Percentiles rank a stretch among this genome's conserved stretches.
phyloP scores from a whole-genome alignment of 441 rosid genomes.

The Arabidopsis hybrid region DNA sequence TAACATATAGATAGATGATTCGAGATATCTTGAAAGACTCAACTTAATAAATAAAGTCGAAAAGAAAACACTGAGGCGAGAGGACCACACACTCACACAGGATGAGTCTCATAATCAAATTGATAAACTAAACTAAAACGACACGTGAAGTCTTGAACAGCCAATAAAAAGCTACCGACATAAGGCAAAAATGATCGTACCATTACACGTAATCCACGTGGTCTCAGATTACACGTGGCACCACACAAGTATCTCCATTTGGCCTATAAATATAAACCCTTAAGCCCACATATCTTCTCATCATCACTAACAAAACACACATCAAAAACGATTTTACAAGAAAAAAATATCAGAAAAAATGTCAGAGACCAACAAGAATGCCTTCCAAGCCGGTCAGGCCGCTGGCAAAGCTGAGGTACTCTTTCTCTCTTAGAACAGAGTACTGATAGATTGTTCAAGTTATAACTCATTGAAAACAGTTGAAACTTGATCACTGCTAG shows the following conservation, averaged over 20 bases:
- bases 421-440: slow-evolving; percentile 9
- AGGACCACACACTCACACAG: slow-evolving; percentile 18
- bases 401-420: slow-evolving; percentile 43
- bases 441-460: not conserved
- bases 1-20: not conserved
- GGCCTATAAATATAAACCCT: slow-evolving; percentile 28
- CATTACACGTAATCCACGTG: slow-evolving; percentile 27
- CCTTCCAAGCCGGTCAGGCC: slow-evolving; percentile 46
- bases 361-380: slow-evolving; percentile 43
- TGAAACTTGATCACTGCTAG: not conserved
- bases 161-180: slow-evolving; percentile 40
- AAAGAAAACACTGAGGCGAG: slow-evolving; percentile 16
- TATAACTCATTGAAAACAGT: not conserved
- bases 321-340: not conserved
- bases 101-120: not conserved
- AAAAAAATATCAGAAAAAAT: slow-evolving; percentile 9
- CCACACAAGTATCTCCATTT: slow-evolving; percentile 7
- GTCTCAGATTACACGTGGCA: slow-evolving; percentile 5
- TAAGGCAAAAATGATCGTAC: slow-evolving; percentile 34
- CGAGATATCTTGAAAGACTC: slow-evolving; percentile 14
- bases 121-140: not conserved
- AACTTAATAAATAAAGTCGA: not conserved
- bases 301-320: not conserved
- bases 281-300: not conserved
- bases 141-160: slow-evolving; percentile 8